A percentile compares a stretch with the other conserved stretches of the same genome.
phyloP scores from a whole-genome alignment of 176 grass and related monocot genomes.

The Raddia guianensis region DNA sequence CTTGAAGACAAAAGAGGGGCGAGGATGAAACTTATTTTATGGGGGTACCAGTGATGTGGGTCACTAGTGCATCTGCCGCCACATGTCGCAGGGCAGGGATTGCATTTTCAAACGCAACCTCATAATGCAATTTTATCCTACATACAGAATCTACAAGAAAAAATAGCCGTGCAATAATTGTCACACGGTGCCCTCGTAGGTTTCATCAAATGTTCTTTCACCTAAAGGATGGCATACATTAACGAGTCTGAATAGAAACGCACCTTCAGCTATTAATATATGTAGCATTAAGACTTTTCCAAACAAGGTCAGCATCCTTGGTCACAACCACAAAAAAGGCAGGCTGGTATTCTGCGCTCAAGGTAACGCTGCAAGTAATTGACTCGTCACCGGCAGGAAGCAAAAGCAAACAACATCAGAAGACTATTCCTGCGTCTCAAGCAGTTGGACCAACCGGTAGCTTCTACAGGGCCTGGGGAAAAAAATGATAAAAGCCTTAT shows the following conservation, averaged over 20 bases:
- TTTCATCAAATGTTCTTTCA: conserved; percentile 1
- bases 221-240: not conserved
- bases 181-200: not conserved
- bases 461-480: conserved; percentile 16
- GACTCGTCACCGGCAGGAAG: conserved; percentile 34
- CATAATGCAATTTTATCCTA: conserved; percentile 2
- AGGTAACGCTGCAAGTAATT: conserved; percentile 8
- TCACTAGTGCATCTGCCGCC: not conserved
- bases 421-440: conserved; percentile 42
- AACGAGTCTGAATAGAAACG: not conserved
- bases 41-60: not conserved
- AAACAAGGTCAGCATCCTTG: conserved; percentile 17
- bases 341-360: not conserved
- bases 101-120: conserved; percentile 14
- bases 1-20: conserved; percentile 2
- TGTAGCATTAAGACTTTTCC: not conserved
- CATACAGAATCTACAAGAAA: conserved; percentile 33
- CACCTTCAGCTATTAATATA: conserved; percentile 8
- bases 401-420: conserved; percentile 31
- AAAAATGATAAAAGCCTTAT: conserved; percentile 4
- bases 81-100: not conserved
- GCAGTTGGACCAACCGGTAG: conserved; percentile 36
- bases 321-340: conserved; percentile 6
- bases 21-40: conserved; percentile 24
- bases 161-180: conserved; percentile 6